Evolutionary conservation across 768 basidiomycete species (phyloP).

Genomic region (Xanthoconium stramineum): DNA sequence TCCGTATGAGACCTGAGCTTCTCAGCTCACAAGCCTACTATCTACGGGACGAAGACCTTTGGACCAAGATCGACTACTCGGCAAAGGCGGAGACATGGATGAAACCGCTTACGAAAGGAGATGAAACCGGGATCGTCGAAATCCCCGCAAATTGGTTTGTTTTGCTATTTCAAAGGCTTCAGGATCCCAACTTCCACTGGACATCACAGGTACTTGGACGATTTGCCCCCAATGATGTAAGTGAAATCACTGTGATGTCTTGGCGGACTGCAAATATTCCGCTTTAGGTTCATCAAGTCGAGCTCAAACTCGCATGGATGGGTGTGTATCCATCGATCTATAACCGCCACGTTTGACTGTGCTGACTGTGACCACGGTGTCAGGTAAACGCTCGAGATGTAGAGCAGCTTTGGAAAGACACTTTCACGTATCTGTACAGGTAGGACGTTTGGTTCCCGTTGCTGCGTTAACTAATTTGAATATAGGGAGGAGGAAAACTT

Average conservation of each 20-base stretch:
- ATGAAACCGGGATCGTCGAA: slow-evolving; percentile 57
- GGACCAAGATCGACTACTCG: slow-evolving; percentile 70
- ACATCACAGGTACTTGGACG: slow-evolving; percentile 58
- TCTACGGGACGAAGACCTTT: slow-evolving; percentile 62
- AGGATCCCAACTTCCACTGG: neutral
- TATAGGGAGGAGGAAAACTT: slow-evolving; percentile 59
- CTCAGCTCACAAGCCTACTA: slow-evolving; percentile 61
- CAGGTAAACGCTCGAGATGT: slow-evolving; percentile 64
- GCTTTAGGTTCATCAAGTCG: slow-evolving; percentile 62
- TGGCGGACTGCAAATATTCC: neutral
- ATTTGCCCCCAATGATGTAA: slow-evolving; percentile 72
- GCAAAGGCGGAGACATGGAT: slow-evolving; percentile 65
- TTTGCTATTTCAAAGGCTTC: neutral
- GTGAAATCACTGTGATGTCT: slow-evolving; percentile 5
- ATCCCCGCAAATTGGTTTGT: slow-evolving; percentile 70
- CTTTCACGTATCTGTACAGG: slow-evolving; percentile 67
- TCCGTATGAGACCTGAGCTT: neutral
- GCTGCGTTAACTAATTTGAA: too few species aligned
- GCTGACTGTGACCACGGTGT: neutral
- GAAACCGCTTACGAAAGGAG: slow-evolving; percentile 65
- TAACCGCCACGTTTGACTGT: neutral
- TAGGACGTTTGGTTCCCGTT: slow-evolving; percentile 13
- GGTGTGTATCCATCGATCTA: slow-evolving; percentile 33
- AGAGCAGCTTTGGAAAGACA: slow-evolving; percentile 75
- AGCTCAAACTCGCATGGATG: slow-evolving; percentile 70